Evolutionary conservation across 129 eudicot genomes (phyloP).

Genomic region (Gnaphalium uliginosum): DNA sequence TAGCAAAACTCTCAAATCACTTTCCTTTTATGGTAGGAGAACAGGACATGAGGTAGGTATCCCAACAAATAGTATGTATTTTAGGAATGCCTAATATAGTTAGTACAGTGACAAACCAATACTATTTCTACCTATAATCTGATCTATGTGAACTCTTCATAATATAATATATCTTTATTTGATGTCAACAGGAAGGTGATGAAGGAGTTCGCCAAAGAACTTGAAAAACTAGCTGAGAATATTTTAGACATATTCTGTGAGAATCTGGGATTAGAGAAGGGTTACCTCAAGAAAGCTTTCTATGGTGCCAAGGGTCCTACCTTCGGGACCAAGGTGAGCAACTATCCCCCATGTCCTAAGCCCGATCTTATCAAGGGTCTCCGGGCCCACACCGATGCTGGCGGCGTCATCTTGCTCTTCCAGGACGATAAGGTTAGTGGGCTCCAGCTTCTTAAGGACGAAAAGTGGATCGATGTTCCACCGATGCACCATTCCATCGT

Average conservation of each 20-base stretch:
- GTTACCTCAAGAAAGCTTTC: conserved; percentile 82
- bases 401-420: conserved; percentile 88
- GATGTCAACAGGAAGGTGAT: conserved; percentile 57
- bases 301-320: conserved; percentile 83
- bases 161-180: not conserved
- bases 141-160: not conserved
- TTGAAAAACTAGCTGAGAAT: conserved; percentile 75
- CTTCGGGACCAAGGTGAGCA: conserved; percentile 93
- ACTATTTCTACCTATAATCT: not conserved
- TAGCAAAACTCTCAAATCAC: not conserved
- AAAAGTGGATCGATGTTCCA: conserved; percentile 87
- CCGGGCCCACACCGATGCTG: conserved; percentile 96
- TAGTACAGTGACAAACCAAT: not conserved
- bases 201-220: conserved; percentile 71
- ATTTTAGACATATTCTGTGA: conserved; percentile 83
- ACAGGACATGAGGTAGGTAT: not conserved
- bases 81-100: not conserved
- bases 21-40: not conserved
- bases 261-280: conserved; percentile 82
- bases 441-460: conserved; percentile 92
- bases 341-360: conserved; percentile 91
- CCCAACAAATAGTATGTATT: not conserved
- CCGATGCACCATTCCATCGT: conserved; percentile 96
- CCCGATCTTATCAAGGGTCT: conserved; percentile 94
- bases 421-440: conserved; percentile 98